phyloP scores from a whole-genome alignment of 768 basidiomycete genomes.

The Mycena pura region DNA sequence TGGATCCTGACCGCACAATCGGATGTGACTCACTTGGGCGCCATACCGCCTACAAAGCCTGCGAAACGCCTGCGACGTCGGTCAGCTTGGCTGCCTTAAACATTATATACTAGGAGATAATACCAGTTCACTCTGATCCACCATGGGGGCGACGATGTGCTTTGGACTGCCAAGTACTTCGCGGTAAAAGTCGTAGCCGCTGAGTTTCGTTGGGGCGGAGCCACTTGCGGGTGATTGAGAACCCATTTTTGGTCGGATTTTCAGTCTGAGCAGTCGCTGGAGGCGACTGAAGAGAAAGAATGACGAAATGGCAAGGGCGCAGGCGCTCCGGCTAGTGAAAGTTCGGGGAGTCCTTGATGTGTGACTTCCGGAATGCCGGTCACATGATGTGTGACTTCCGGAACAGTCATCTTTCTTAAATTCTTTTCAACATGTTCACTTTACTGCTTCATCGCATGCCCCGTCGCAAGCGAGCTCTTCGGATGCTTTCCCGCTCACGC shows the following conservation, averaged over 20 bases:
- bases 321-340: too few species aligned
- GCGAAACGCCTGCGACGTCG: constrained; percentile 78
- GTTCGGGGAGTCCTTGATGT: too few species aligned
- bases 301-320: not conserved
- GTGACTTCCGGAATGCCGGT: too few species aligned
- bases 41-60: constrained; percentile 83
- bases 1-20: constrained; percentile 12
- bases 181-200: constrained; percentile 85
- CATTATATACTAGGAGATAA: not conserved
- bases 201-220: constrained; percentile 53
- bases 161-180: constrained; percentile 84
- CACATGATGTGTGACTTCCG: too few species aligned
- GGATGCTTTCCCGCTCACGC: too few species aligned
- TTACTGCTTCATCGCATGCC: too few species aligned
- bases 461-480: too few species aligned
- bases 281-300: not conserved
- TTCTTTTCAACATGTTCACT: too few species aligned
- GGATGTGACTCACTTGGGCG: constrained; percentile 61
- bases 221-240: not conserved
- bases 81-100: constrained; percentile 8
- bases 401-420: too few species aligned
- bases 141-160: constrained; percentile 96
- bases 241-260: not conserved
- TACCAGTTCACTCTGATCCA: constrained; percentile 96
- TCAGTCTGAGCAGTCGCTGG: not conserved